Evolutionary conservation across 1,284 basidiomycete genomes (phyloP).

Genomic region (Leccinum variabile): DNA sequence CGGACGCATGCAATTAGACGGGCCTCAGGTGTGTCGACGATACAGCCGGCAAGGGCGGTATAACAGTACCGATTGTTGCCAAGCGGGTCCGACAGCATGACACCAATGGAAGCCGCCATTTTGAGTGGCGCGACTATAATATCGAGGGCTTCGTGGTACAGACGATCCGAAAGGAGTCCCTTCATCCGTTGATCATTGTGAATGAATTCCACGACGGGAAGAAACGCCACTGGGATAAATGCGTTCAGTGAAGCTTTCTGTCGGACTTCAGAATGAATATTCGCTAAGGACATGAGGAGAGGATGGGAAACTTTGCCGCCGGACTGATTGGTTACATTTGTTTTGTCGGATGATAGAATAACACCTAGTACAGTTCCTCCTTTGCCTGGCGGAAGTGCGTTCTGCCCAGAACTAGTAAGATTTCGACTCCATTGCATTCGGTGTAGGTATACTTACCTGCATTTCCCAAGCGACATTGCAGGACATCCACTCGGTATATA

Average conservation of each 20-base stretch:
- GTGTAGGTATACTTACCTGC: slow-evolving; percentile 4
- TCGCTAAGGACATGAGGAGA: slow-evolving; percentile 23
- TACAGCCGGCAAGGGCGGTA: background rate
- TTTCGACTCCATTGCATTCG: background rate
- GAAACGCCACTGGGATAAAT: slow-evolving; percentile 31
- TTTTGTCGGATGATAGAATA: slow-evolving; percentile 37
- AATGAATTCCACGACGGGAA: slow-evolving; percentile 34
- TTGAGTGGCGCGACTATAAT: background rate
- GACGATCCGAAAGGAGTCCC: background rate
- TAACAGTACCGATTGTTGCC: background rate
- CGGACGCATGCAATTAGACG: background rate
- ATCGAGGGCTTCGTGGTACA: background rate
- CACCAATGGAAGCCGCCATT: background rate
- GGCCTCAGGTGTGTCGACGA: background rate
- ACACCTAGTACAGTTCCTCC: background rate
- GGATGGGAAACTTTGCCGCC: slow-evolving; percentile 14
- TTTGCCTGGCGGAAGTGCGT: background rate
- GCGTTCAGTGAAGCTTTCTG: slow-evolving; percentile 31
- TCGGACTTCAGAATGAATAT: slow-evolving; percentile 32
- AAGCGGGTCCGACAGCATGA: background rate
- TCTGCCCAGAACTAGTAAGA: background rate
- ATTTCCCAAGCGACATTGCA: slow-evolving; percentile 3
- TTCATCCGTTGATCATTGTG: slow-evolving; percentile 3
- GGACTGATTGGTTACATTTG: slow-evolving; percentile 33
- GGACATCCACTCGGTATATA: too few species aligned